Percentiles rank a stretch among this genome's conserved stretches.
phyloP scores from a whole-genome alignment of 2,329 filamentous ascomycete genomes.

The Curvularia sp. region DNA sequence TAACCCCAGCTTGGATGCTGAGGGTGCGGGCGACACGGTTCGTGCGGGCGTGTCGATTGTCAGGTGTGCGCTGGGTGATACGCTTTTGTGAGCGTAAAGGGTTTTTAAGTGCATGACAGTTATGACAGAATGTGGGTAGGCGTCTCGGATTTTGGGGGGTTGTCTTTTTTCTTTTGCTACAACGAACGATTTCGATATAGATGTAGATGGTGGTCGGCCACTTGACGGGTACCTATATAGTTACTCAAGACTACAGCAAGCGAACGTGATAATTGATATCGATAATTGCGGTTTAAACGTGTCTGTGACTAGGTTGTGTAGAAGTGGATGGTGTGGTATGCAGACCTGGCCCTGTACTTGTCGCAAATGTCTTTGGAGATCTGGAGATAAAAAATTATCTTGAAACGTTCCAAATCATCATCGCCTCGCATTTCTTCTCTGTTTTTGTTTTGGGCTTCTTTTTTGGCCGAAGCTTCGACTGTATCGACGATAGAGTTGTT shows the following conservation, averaged over 20 bases:
- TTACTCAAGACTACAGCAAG: not conserved
- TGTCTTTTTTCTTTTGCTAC: not conserved
- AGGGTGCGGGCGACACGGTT: constrained; percentile 83
- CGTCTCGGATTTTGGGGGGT: not conserved
- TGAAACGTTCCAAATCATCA: too few relatives aligned
- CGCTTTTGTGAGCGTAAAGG: constrained; percentile 66
- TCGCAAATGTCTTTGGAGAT: too few relatives aligned
- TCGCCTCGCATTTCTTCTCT: too few relatives aligned
- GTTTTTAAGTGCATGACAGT: not conserved
- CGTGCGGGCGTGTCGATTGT: constrained; percentile 90
- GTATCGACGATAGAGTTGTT: too few relatives aligned
- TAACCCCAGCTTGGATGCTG: constrained; percentile 56
- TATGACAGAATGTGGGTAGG: not conserved
- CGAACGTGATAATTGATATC: not conserved
- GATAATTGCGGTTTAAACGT: not conserved
- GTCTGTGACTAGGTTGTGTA: too few relatives aligned
- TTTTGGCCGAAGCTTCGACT: too few relatives aligned
- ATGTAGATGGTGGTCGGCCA: not conserved
- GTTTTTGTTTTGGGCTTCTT: too few relatives aligned
- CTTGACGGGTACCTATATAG: not conserved
- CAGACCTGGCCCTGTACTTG: too few relatives aligned
- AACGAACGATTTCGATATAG: not conserved
- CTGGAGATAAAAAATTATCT: too few relatives aligned
- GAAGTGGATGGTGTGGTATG: too few relatives aligned
- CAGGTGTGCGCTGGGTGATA: constrained; percentile 90